A percentile compares a stretch with the other conserved stretches of the same genome.
phyloP scores from a whole-genome alignment of 2,329 filamentous ascomycete genomes.

The Alternaria hordeiaustralica region DNA sequence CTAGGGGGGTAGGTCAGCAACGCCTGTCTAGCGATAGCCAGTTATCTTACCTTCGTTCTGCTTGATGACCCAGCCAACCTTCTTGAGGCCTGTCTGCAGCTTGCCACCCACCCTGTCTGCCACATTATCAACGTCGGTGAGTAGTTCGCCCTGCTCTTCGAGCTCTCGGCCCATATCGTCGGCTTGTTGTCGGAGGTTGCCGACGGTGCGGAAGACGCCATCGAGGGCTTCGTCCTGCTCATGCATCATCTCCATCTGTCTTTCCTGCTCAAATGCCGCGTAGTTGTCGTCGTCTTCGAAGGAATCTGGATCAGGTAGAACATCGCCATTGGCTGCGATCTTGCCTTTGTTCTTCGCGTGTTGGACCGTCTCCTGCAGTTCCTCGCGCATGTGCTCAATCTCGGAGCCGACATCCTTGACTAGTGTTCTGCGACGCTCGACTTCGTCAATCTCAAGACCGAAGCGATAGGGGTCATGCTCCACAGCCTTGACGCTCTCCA shows the following conservation, averaged over 20 bases:
- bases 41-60: slow-evolving; percentile 78
- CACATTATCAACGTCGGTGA: slow-evolving; percentile 82
- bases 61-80: slow-evolving; percentile 81
- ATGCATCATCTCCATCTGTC: slow-evolving; percentile 89
- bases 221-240: slow-evolving; percentile 95
- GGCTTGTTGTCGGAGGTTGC: slow-evolving; percentile 86
- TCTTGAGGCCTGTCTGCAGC: slow-evolving; percentile 84
- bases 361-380: slow-evolving; percentile 69
- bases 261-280: slow-evolving; percentile 85
- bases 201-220: slow-evolving; percentile 90
- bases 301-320: slow-evolving; percentile 65
- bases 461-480: slow-evolving; percentile 87
- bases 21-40: not conserved
- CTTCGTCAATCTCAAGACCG: slow-evolving; percentile 82
- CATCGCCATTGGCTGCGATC: slow-evolving; percentile 51
- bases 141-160: slow-evolving; percentile 90
- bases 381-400: slow-evolving; percentile 85
- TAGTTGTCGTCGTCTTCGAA: slow-evolving; percentile 69
- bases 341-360: slow-evolving; percentile 48
- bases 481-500: slow-evolving; percentile 84
- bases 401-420: slow-evolving; percentile 90
- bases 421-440: slow-evolving; percentile 77
- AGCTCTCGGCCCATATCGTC: slow-evolving; percentile 95
- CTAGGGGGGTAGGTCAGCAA: slow-evolving; percentile 45
- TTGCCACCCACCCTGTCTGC: slow-evolving; percentile 88